A percentile compares a stretch with the other conserved stretches of the same genome.
Evolutionary conservation across 192 early-diverging fungal species (phyloP).

Genomic region (Umbelopsis sp.): DNA sequence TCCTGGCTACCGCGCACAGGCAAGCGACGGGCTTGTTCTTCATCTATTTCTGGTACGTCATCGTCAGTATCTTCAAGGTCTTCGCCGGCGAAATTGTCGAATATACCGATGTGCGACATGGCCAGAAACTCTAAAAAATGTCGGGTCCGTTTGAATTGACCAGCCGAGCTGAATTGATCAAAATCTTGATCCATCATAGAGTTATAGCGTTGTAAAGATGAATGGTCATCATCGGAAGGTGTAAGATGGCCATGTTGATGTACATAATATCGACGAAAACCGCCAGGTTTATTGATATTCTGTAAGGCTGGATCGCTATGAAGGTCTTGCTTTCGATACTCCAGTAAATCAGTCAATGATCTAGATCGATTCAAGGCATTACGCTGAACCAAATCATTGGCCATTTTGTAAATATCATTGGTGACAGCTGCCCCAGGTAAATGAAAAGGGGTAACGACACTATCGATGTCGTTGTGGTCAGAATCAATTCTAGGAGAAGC

Average conservation of each 20-base stretch:
- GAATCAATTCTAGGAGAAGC: not conserved
- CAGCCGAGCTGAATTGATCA: not conserved
- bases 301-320: slow-evolving; percentile 35
- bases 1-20: slow-evolving; percentile 2
- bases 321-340: not conserved
- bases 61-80: slow-evolving; percentile 40
- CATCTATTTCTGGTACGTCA: slow-evolving; percentile 23
- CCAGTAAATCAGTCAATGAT: slow-evolving; percentile 14
- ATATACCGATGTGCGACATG: slow-evolving; percentile 35
- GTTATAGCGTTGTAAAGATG: not conserved
- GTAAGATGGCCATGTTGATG: slow-evolving; percentile 38
- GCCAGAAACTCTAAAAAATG: slow-evolving; percentile 41
- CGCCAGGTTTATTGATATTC: slow-evolving; percentile 71
- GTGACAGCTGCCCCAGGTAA: slow-evolving; percentile 46
- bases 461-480: not conserved
- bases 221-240: not conserved
- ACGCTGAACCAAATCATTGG: slow-evolving; percentile 30
- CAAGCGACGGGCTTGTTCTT: slow-evolving; percentile 22
- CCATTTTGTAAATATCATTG: slow-evolving; percentile 46
- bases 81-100: slow-evolving; percentile 53
- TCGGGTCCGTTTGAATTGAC: slow-evolving; percentile 18
- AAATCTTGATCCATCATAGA: not conserved
- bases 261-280: slow-evolving; percentile 82
- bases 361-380: slow-evolving; percentile 31
- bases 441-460: slow-evolving; percentile 38